phyloP scores from a whole-genome alignment of 805 yeast species.

The Tetrapisispora namnaoensis region DNA sequence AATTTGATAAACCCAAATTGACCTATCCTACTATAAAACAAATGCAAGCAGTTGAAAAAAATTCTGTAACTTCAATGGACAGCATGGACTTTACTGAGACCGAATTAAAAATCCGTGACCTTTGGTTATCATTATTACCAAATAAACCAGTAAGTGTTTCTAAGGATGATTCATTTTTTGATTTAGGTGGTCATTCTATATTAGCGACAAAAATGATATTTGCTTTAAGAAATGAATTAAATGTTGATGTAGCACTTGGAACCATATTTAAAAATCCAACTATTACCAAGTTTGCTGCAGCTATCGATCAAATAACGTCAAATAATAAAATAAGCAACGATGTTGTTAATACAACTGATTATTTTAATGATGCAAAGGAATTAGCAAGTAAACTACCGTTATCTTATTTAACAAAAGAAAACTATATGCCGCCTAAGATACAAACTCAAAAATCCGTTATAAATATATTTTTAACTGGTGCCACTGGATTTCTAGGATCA shows the following conservation, averaged over 20 bases:
- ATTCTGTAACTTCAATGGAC: constrained; percentile 33
- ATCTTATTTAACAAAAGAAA: constrained; percentile 36
- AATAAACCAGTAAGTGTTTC: constrained; percentile 69
- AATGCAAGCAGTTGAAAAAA: constrained; percentile 60
- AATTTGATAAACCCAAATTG: constrained; percentile 92
- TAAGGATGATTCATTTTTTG: constrained; percentile 85
- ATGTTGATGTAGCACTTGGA: constrained; percentile 80
- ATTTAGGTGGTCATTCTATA: constrained; percentile 95
- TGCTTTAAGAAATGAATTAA: constrained; percentile 68
- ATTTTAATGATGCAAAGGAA: constrained; percentile 65
- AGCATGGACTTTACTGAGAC: constrained; percentile 49
- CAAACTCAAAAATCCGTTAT: constrained; percentile 29
- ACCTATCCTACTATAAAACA: constrained; percentile 92
- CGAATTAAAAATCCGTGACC: constrained; percentile 61
- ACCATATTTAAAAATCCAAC: constrained; percentile 87
- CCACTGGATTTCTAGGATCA: constrained; percentile 93
- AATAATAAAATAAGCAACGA: constrained; percentile 23
- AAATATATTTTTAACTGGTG: constrained; percentile 84
- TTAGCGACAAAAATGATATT: constrained; percentile 96
- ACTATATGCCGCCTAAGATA: constrained; percentile 11
- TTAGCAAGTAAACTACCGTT: constrained; percentile 34
- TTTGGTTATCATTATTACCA: constrained; percentile 84
- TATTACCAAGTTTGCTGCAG: constrained; percentile 63
- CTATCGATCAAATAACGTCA: constrained; percentile 49
- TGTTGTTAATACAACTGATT: constrained; percentile 31